Evolutionary conservation across 2,329 filamentous ascomycete genomes (phyloP).

Genomic region (Cryphonectria radicalis): DNA sequence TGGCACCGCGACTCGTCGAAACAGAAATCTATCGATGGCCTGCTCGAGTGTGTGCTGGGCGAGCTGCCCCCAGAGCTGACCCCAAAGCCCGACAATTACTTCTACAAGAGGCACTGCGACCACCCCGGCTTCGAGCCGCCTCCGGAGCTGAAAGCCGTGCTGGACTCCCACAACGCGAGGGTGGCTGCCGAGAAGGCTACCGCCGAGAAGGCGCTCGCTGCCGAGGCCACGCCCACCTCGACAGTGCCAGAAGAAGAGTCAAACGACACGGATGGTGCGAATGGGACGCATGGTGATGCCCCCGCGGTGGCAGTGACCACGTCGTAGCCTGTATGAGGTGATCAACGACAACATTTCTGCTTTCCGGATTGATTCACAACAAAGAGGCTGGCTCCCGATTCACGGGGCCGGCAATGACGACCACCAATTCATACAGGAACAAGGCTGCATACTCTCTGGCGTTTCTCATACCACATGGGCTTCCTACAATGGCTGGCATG

Average conservation of each 20-base stretch:
- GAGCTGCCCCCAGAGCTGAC: slow-evolving; percentile 73
- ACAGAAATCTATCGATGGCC: slow-evolving; percentile 74
- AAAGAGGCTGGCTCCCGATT: neutral
- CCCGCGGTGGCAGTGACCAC: slow-evolving; percentile 13
- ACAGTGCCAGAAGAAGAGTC: neutral
- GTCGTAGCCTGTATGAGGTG: slow-evolving; percentile 4
- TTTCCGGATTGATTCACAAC: neutral
- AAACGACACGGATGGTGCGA: neutral
- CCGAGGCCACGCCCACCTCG: slow-evolving; percentile 17
- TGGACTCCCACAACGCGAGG: slow-evolving; percentile 60
- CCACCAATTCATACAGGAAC: slow-evolving; percentile 12
- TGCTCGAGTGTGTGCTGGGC: slow-evolving; percentile 74
- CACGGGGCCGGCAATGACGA: neutral
- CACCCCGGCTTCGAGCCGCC: slow-evolving; percentile 79
- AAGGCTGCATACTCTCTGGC: slow-evolving; percentile 22
- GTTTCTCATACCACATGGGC: slow-evolving; percentile 14
- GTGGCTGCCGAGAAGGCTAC: slow-evolving; percentile 42
- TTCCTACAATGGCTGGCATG: neutral
- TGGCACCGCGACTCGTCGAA: slow-evolving; percentile 92
- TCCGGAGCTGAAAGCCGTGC: slow-evolving; percentile 60
- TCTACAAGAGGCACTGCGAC: slow-evolving; percentile 89
- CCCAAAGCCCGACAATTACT: slow-evolving; percentile 73
- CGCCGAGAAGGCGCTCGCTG: slow-evolving; percentile 29
- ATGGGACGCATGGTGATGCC: slow-evolving; percentile 11
- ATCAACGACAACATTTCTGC: neutral